These are phyloP conservation scores for Hawksworthiomyces lignivorus DNA, from an alignment of 2,329 filamentous ascomycete species.

Conservation along the genomic window DNA sequence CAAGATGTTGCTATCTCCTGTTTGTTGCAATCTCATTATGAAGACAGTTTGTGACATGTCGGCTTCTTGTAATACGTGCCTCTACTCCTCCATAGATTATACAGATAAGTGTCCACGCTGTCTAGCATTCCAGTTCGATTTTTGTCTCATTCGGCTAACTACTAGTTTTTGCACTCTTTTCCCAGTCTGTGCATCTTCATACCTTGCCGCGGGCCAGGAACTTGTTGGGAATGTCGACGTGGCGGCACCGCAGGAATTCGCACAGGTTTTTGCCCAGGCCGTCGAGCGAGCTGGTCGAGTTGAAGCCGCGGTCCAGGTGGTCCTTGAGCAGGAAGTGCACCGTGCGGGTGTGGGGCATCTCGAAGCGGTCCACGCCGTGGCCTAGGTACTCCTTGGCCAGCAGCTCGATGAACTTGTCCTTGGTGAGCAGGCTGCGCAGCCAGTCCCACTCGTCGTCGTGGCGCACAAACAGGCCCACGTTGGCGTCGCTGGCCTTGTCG, in stretches of 20 bases:
- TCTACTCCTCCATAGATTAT: too few relatives aligned
- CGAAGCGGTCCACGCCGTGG: constrained; percentile 35
- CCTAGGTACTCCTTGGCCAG: constrained; percentile 30
- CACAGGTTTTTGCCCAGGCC: constrained; percentile 11
- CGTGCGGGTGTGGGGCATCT: constrained; percentile 32
- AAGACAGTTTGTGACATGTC: too few relatives aligned
- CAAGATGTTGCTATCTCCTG: too few relatives aligned
- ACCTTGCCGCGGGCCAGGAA: constrained; percentile 25
- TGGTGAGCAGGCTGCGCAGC: constrained; percentile 34
- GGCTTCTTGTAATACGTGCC: too few relatives aligned
- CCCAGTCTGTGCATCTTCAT: background rate
- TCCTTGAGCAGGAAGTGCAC: constrained; percentile 17
- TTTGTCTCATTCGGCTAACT: background rate
- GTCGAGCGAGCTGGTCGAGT: constrained; percentile 11
- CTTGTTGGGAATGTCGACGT: constrained; percentile 33
- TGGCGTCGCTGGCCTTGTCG: constrained; percentile 37
- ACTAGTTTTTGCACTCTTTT: too few relatives aligned
- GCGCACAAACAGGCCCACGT: constrained; percentile 38
- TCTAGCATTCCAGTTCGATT: background rate
- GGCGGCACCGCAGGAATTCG: constrained; percentile 26
- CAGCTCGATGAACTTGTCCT: constrained; percentile 28
- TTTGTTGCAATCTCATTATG: too few relatives aligned
- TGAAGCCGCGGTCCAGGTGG: constrained; percentile 25
- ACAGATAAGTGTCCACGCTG: too few relatives aligned
- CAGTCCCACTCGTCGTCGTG: constrained; percentile 36